These are phyloP conservation scores for Candida taoyuanica DNA, from an alignment of 805 yeast genomes.

Conservation along the genomic window DNA sequence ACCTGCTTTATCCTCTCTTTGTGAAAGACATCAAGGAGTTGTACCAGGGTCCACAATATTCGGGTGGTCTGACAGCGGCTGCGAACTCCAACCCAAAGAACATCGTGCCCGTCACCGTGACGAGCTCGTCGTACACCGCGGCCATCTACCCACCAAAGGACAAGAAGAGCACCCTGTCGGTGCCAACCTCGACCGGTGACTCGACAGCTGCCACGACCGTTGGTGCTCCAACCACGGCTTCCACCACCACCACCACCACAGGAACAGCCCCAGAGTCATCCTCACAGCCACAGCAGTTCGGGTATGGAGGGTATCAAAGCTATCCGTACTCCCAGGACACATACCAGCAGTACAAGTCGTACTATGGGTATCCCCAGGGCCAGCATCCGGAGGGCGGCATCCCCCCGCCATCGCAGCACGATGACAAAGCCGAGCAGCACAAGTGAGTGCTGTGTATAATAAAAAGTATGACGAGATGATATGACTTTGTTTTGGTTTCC, in stretches of 20 bases:
- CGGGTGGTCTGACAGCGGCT: constrained; percentile 29
- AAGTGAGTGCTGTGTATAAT: too few species aligned
- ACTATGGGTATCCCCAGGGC: constrained; percentile 8
- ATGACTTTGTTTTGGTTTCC: background rate
- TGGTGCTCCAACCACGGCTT: background rate
- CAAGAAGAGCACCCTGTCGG: constrained; percentile 6
- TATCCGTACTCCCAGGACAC: constrained; percentile 11
- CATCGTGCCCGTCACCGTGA: constrained; percentile 27
- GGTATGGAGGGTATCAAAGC: constrained; percentile 12
- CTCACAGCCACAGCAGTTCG: constrained; percentile 4
- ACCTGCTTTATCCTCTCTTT: constrained; percentile 51
- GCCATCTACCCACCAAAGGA: constrained; percentile 21
- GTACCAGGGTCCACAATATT: constrained; percentile 29
- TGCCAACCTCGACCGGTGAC: background rate
- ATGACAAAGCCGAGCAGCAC: background rate
- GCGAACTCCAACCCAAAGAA: constrained; percentile 27
- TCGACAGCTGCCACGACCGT: too few species aligned
- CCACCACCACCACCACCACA: background rate
- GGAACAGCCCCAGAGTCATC: background rate
- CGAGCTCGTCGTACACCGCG: constrained; percentile 22
- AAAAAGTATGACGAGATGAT: background rate
- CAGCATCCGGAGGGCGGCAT: background rate
- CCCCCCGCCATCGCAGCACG: constrained; percentile 1
- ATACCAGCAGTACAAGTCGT: constrained; percentile 9
- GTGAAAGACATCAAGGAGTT: constrained; percentile 58